Evolutionary conservation across 2,329 filamentous ascomycete genomes (phyloP), one percentile per base, ranked within the genome.

Genomic region (Epichloe sylvatica): DNA sequence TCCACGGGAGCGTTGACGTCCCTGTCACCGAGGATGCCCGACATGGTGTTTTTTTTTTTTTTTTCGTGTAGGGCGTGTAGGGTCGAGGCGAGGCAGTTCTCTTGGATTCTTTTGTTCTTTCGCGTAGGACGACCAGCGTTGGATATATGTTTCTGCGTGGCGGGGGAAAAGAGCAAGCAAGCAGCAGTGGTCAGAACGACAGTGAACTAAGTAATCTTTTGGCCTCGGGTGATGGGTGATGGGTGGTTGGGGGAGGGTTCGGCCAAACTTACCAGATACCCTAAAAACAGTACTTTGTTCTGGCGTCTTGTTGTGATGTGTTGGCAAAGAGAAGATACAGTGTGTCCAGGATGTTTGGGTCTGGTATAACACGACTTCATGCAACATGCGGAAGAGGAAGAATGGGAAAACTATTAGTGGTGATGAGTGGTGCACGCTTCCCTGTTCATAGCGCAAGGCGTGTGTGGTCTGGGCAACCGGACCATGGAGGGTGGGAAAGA

Each of bases 1-100:
- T 51, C 49, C 56, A 77, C 66, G 55, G 72, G 55, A 52, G 71
- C 71, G 68, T 86, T 86, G 68, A 76, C 72, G 70, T 86, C 81
- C 69, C 81, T 81, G 61, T 77, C 70, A 58, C 72, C 70, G 66
- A 87, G 80, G 57, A 82, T 78, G 65, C 67, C 54, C 53, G 76
- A 76, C 78, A 82, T 83, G 57, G n/a, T n/a, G n/a, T n/a, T 55
- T 64, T 34, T 12, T 15, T 15, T 37, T 4, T 12, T 15, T 17
- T 37, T 4, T 19, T 19, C 19, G 19, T 19, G 19, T 19, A 19
- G 19, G 19, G 19, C 25, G 17, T 12, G 5, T 40, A 11, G 4
- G n/a, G 23, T 15, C 25, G 42, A 47, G n/a, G 12, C 30, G 47
- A 41, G 39, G n/a, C 12, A 25, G 39, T 19, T 21, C 12, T 34